Evolutionary conservation across 2,329 filamentous ascomycete genomes (phyloP).

Genomic region (Ophiostoma perfectum): DNA sequence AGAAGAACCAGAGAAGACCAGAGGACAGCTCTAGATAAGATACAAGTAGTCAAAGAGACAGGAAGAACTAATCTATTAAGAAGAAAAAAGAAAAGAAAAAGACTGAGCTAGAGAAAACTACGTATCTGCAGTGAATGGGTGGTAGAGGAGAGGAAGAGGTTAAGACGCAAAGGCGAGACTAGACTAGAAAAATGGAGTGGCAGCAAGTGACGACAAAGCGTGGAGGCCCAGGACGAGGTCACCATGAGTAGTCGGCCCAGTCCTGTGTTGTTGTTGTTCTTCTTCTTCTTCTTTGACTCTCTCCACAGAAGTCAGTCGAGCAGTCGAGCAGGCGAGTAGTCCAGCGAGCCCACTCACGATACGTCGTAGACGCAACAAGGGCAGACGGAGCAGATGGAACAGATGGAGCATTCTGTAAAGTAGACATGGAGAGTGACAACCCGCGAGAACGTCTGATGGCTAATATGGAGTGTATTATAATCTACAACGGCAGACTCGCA

Average conservation of each 20-base stretch:
- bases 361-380: conserved; percentile 12
- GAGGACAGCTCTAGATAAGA: not conserved
- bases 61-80: not conserved
- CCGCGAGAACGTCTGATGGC: too few relatives aligned
- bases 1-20: not conserved
- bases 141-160: too few relatives aligned
- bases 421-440: too few relatives aligned
- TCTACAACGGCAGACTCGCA: too few relatives aligned
- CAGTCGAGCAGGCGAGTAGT: not conserved
- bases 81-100: too few relatives aligned
- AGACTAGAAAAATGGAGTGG: conserved; percentile 1
- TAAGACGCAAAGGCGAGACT: not conserved
- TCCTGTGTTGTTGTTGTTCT: not conserved
- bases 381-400: not conserved
- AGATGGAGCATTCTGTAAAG: too few relatives aligned
- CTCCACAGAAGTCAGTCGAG: not conserved
- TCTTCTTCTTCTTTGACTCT: not conserved
- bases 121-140: too few relatives aligned
- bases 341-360: not conserved
- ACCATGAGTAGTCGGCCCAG: not conserved
- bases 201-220: not conserved
- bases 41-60: not conserved
- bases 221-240: not conserved
- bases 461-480: too few relatives aligned
- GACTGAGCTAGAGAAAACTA: not conserved